Percentiles rank a stretch among this genome's conserved stretches.
These are phyloP conservation scores for Linnemannia zychae DNA, from an alignment of 192 early-diverging fungal genomes.

Conservation along the genomic window DNA sequence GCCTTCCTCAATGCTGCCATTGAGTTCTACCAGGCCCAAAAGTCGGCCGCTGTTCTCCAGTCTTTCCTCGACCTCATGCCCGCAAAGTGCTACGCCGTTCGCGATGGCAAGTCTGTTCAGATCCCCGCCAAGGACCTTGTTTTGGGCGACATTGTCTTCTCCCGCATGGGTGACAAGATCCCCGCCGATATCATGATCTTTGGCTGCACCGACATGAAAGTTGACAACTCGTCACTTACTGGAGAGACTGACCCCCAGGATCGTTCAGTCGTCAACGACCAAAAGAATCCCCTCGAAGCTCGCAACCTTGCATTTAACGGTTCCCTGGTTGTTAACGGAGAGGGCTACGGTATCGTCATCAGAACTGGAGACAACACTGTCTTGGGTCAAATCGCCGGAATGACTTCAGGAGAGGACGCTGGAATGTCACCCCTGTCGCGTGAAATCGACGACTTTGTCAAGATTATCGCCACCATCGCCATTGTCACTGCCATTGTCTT, in stretches of 20 bases:
- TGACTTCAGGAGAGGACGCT: constrained; percentile 86
- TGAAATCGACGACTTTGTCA: constrained; percentile 88
- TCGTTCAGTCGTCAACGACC: constrained; percentile 71
- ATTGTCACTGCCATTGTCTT: constrained; percentile 83
- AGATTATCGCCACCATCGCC: constrained; percentile 87
- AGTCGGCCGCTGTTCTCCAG: constrained; percentile 89
- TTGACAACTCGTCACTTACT: constrained; percentile 97
- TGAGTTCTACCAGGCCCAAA: constrained; percentile 94
- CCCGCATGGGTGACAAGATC: constrained; percentile 94
- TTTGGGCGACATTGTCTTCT: constrained; percentile 88
- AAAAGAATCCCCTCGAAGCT: constrained; percentile 91
- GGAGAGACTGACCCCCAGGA: constrained; percentile 97
- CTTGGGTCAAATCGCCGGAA: constrained; percentile 93
- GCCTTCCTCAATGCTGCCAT: constrained; percentile 92
- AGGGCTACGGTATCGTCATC: constrained; percentile 93
- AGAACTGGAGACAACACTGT: constrained; percentile 95
- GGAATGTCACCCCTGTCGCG: constrained; percentile 77
- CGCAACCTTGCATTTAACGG: constrained; percentile 94
- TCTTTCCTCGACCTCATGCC: constrained; percentile 95
- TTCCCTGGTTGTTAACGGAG: constrained; percentile 86
- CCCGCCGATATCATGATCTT: constrained; percentile 93
- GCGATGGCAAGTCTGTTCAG: constrained; percentile 79
- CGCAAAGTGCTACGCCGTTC: constrained; percentile 82
- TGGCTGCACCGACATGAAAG: constrained; percentile 88
- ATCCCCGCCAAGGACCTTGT: constrained; percentile 83